phyloP scores from a whole-genome alignment of 257 asterid species.

The Nicotiana undulata region DNA sequence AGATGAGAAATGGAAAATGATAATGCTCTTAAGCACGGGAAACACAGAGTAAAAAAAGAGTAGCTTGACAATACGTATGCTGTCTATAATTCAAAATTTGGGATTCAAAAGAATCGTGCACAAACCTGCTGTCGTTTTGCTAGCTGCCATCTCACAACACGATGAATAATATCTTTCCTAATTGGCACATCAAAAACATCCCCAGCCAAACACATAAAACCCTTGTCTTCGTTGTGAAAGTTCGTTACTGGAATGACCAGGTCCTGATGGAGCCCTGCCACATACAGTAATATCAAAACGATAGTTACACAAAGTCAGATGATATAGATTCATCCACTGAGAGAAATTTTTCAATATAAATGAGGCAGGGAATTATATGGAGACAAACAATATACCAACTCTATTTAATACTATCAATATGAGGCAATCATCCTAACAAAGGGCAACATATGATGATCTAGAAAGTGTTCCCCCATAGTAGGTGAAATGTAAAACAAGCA shows the following conservation, averaged over 20 bases:
- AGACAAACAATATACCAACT: not conserved
- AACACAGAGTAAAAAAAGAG: not conserved
- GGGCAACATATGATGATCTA: not conserved
- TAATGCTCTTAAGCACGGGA: not conserved
- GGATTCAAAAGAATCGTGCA: not conserved
- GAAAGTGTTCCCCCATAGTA: not conserved
- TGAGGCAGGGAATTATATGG: not conserved
- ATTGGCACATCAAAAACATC: constrained; percentile 89
- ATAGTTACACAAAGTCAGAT: not conserved
- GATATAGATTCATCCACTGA: not conserved
- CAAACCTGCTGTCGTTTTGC: constrained; percentile 87
- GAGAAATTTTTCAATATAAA: not conserved
- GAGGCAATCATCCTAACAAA: not conserved
- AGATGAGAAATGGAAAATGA: not conserved
- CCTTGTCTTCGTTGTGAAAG: constrained; percentile 72
- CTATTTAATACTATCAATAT: not conserved
- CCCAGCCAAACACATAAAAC: constrained; percentile 82
- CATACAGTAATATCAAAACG: constrained; percentile 18
- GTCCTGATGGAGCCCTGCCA: constrained; percentile 68
- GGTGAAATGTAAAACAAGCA: not conserved
- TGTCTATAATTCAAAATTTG: not conserved
- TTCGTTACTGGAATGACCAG: constrained; percentile 73
- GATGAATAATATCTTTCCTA: constrained; percentile 86
- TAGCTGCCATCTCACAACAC: constrained; percentile 99
- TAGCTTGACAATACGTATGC: not conserved